These are phyloP conservation scores for Sorghum bicolor DNA, from an alignment of 176 grass and related monocot genomes.

Conservation along the genomic window DNA sequence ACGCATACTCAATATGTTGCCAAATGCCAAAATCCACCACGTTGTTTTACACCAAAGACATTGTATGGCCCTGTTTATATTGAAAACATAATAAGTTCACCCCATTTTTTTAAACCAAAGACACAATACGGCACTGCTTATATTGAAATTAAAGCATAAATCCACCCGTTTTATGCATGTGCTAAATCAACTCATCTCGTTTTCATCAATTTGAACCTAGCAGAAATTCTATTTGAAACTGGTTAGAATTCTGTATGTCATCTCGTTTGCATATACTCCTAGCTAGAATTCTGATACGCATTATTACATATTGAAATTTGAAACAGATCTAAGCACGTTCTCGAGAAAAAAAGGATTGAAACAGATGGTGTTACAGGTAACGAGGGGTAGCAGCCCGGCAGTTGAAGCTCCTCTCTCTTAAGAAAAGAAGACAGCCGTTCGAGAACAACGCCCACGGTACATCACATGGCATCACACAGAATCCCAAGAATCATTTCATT, in stretches of 20 bases:
- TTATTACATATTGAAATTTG: too few species aligned
- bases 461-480: constrained; percentile 48
- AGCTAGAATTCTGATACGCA: too few species aligned
- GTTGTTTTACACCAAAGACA: not conserved
- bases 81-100: not conserved
- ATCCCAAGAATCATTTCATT: constrained; percentile 34
- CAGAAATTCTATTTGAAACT: too few species aligned
- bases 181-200: too few species aligned
- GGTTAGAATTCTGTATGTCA: too few species aligned
- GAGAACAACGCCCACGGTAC: constrained; percentile 3
- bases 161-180: too few species aligned
- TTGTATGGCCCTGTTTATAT: not conserved
- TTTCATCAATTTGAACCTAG: too few species aligned
- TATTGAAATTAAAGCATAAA: not conserved
- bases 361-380: not conserved
- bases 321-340: too few species aligned
- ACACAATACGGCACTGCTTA: not conserved
- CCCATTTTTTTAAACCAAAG: not conserved
- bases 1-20: not conserved
- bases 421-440: not conserved
- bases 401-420: not conserved
- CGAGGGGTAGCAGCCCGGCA: not conserved
- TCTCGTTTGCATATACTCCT: too few species aligned
- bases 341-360: too few species aligned
- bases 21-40: not conserved